These are phyloP conservation scores for Ganoderma leucocontextum DNA, from an alignment of 1,284 basidiomycete genomes.

Conservation along the genomic window DNA sequence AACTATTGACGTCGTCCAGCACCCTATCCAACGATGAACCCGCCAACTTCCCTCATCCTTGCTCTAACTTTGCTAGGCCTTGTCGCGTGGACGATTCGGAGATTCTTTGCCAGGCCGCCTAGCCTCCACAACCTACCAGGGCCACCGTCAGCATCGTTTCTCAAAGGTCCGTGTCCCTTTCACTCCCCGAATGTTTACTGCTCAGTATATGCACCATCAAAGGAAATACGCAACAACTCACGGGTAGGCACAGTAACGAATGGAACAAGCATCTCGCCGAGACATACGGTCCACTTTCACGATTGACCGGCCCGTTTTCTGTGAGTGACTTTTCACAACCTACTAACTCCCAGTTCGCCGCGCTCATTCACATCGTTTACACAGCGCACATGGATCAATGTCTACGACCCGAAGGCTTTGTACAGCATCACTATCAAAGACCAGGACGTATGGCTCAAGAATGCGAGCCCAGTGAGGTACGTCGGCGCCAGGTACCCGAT, in stretches of 20 bases:
- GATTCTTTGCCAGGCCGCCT: background rate
- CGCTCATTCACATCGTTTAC: background rate
- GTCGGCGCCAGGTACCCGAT: background rate
- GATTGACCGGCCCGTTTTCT: slow-evolving; percentile 25
- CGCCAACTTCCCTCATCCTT: background rate
- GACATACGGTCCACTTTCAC: slow-evolving; percentile 30
- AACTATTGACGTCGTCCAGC: background rate
- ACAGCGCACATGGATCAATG: slow-evolving; percentile 15
- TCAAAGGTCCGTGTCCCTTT: slow-evolving; percentile 1
- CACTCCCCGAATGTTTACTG: background rate
- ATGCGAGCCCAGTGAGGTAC: background rate
- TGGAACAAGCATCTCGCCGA: slow-evolving; percentile 26
- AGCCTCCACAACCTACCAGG: slow-evolving; percentile 5
- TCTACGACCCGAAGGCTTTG: slow-evolving; percentile 27
- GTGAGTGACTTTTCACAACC: slow-evolving; percentile 13
- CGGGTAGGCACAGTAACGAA: slow-evolving; percentile 26
- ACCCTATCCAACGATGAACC: background rate
- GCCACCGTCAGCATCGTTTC: background rate
- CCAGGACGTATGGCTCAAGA: slow-evolving; percentile 32
- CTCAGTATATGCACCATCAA: background rate
- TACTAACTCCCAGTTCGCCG: background rate
- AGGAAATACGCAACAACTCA: slow-evolving; percentile 28
- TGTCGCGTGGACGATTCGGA: background rate
- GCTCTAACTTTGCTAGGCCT: background rate
- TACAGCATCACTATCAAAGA: slow-evolving; percentile 32